A percentile compares a stretch with the other conserved stretches of the same genome.
Evolutionary conservation across 164 flowering plant species (phyloP).

Genomic region (Kalanchoe fedtschenkoi): DNA sequence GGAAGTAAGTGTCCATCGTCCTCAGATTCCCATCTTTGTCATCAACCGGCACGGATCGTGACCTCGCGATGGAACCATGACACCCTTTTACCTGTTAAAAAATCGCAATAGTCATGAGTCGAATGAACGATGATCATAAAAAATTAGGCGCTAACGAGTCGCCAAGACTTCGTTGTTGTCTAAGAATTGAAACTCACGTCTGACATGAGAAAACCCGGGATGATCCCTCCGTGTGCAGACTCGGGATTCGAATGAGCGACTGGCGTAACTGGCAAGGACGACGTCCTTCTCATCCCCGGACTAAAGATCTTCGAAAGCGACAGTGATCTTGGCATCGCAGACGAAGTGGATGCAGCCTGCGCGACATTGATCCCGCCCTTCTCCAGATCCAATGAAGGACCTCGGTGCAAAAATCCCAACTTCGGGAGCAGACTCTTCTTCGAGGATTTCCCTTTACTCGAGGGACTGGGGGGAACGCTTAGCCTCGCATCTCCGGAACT

Average conservation of each 20-base stretch:
- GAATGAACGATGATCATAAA: too few species aligned
- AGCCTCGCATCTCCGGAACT: slow-evolving; percentile 21
- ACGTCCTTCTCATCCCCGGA: slow-evolving; percentile 42
- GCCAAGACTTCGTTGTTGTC: too few species aligned
- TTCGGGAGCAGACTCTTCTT: slow-evolving; percentile 36
- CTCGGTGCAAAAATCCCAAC: slow-evolving; percentile 33
- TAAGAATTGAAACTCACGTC: slow-evolving; percentile 19
- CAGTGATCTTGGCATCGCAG: slow-evolving; percentile 36
- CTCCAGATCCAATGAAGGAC: slow-evolving; percentile 26
- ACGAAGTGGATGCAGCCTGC: slow-evolving; percentile 14
- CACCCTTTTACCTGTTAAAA: slow-evolving; percentile 39
- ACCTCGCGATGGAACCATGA: slow-evolving; percentile 45
- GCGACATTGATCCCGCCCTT: slow-evolving; percentile 19
- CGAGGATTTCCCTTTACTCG: slow-evolving; percentile 31
- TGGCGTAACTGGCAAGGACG: slow-evolving; percentile 46
- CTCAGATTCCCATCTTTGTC: slow-evolving; percentile 34
- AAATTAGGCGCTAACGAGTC: too few species aligned
- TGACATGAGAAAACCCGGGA: slow-evolving; percentile 12
- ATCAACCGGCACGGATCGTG: slow-evolving; percentile 70
- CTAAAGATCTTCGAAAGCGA: slow-evolving; percentile 41
- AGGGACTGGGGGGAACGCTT: slow-evolving; percentile 27
- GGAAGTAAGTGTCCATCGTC: slow-evolving; percentile 62
- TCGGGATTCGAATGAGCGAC: slow-evolving; percentile 19
- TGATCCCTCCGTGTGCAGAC: slow-evolving; percentile 19
- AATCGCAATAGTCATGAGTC: not conserved